phyloP scores from a whole-genome alignment of 2,329 filamentous ascomycete genomes.

The Aspergillus transmontanensis region DNA sequence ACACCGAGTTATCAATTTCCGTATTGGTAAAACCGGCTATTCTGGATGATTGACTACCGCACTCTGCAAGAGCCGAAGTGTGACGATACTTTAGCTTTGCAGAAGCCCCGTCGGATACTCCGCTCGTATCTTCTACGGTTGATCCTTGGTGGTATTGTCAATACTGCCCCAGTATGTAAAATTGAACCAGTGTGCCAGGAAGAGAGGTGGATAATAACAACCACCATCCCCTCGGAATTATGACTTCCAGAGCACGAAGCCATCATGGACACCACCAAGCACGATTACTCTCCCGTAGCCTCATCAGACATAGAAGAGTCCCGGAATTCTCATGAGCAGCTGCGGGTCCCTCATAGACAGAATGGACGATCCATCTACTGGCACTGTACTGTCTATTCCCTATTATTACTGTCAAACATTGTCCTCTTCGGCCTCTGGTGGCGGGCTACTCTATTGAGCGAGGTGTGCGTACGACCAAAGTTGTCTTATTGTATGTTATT shows the following conservation, averaged over 20 bases:
- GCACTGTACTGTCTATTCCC: background rate
- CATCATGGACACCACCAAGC: background rate
- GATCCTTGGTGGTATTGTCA: background rate
- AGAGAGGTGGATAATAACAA: background rate
- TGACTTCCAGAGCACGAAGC: background rate
- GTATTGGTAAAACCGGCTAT: background rate
- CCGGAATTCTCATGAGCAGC: background rate
- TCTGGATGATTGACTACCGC: background rate
- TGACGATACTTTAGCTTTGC: background rate
- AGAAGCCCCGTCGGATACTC: background rate
- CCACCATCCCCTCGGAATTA: background rate
- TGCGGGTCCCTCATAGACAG: background rate
- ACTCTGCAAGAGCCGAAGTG: background rate
- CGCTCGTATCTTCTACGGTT: background rate
- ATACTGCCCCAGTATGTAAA: background rate
- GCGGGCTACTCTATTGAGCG: background rate
- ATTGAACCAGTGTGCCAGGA: background rate
- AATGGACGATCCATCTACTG: background rate
- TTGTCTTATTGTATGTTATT: background rate
- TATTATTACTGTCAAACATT: background rate
- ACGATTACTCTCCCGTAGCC: background rate
- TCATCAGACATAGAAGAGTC: background rate
- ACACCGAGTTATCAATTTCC: background rate
- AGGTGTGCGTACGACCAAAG: background rate
- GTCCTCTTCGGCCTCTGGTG: background rate